phyloP scores from a whole-genome alignment of 805 yeast species.

The Yamadazyma olivae region DNA sequence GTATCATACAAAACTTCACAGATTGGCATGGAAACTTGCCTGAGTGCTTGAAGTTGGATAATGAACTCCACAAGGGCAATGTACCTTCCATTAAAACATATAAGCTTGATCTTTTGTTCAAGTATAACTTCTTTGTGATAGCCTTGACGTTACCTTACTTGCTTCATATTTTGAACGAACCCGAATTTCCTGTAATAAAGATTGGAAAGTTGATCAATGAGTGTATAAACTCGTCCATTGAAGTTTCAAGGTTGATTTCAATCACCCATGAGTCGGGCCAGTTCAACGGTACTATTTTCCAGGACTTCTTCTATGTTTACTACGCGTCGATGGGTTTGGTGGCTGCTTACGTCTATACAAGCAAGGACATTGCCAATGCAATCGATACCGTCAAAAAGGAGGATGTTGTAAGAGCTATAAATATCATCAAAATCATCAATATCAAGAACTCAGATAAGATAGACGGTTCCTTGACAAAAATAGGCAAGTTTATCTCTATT shows the following conservation, averaged over 20 bases:
- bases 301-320: slow-evolving; percentile 4
- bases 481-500: slow-evolving; percentile 3
- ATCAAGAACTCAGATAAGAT: not conserved
- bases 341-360: slow-evolving; percentile 3
- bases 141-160: slow-evolving; percentile 5
- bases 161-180: not conserved
- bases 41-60: not conserved
- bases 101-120: slow-evolving; percentile 3
- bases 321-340: slow-evolving; percentile 7
- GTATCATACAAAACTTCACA: not conserved
- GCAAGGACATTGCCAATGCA: not conserved
- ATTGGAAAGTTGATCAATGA: not conserved
- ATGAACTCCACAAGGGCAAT: too few species aligned
- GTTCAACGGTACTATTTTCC: slow-evolving; percentile 4
- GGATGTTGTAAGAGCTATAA: slow-evolving; percentile 1
- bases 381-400: not conserved
- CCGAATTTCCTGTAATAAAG: not conserved
- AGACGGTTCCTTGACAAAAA: slow-evolving; percentile 6
- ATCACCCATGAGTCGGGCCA: not conserved
- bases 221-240: slow-evolving; percentile 2
- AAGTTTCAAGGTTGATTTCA: not conserved
- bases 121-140: slow-evolving; percentile 6
- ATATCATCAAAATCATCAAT: not conserved
- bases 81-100: too few species aligned
- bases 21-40: not conserved